Base-by-base conservation (phyloP, 495 filamentous ascomycete species). In the Evansstolkia leycettana region DNA sequence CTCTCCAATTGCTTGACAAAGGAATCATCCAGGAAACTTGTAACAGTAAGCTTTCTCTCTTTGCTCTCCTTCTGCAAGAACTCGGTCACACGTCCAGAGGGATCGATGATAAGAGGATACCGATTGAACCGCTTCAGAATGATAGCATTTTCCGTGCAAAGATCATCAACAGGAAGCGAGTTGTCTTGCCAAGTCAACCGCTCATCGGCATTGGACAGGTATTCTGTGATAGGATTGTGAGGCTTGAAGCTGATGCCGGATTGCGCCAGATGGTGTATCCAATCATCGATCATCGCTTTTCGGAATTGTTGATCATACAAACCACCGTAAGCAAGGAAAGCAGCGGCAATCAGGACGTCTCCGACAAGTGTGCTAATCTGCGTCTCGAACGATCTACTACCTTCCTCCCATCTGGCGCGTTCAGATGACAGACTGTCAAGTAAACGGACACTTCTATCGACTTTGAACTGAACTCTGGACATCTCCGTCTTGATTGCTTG, bases 61-160 rank as follows among this genome's bases (percentile, higher is more conserved):
- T 87, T 88, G 67, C 78, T 86, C 55, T 95, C 82, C 42, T 84
- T 86, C 54, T 94, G 84, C 50, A 99, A 55, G 65, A 94, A 99
- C 44, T 99, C 89, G 1, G 82, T 87, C 25, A 85, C 82, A 20
- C 92, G 78, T 16, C 90, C 90, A 14, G 90, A 95, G 2, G 90
- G 90, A 55, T 99, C 90, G 51, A 99, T 94, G 51, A 99, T 96
- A 31, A 99, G 70, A 18, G 90, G 90, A 55, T 99, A 99, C 38
- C 90, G 74, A 68, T 99, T 96, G 73, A 94, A 99, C 27, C 89
- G 72, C 64, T 94, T 88, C 36, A 99, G 69, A 41, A 99, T 79
- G 46, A 99, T 95, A 34, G 90, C 90, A 48, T 99, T 99, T 53
- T 99, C 90, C 0, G 90, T 99, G 65, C 92, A 96, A 18, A 99